These are phyloP conservation scores for Solanum pennellii DNA, from an alignment of 257 asterid species.

Conservation along the genomic window DNA sequence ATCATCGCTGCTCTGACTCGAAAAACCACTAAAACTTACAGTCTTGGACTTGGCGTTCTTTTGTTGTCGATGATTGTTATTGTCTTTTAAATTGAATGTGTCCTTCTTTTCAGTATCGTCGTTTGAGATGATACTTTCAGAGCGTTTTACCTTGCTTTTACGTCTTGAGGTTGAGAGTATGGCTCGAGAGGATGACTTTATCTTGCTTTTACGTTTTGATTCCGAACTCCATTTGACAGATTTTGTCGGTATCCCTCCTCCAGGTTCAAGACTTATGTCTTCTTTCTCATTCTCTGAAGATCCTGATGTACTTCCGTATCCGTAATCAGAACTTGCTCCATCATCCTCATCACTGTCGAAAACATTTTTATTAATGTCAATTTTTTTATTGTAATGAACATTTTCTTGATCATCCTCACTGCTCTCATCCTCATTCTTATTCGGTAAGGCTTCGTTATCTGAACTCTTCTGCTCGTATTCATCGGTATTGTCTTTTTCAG, in stretches of 20 bases:
- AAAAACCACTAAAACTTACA: not conserved
- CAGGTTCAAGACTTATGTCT: not conserved
- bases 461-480: not conserved
- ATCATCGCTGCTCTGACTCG: not conserved
- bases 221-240: not conserved
- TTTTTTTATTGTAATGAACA: not conserved
- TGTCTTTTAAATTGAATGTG: not conserved
- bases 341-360: not conserved
- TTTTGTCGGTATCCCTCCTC: not conserved
- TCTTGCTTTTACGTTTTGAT: not conserved
- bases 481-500: not conserved
- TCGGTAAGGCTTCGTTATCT: not conserved
- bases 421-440: not conserved
- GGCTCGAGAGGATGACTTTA: conserved; percentile 12
- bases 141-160: not conserved
- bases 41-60: not conserved
- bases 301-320: not conserved
- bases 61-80: not conserved
- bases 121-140: not conserved
- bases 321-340: not conserved
- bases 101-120: not conserved
- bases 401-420: conserved; percentile 1
- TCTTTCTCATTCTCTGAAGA: not conserved
- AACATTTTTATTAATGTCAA: not conserved
- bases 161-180: not conserved